phyloP scores from a whole-genome alignment of 805 yeast species.

The Candida pini region DNA sequence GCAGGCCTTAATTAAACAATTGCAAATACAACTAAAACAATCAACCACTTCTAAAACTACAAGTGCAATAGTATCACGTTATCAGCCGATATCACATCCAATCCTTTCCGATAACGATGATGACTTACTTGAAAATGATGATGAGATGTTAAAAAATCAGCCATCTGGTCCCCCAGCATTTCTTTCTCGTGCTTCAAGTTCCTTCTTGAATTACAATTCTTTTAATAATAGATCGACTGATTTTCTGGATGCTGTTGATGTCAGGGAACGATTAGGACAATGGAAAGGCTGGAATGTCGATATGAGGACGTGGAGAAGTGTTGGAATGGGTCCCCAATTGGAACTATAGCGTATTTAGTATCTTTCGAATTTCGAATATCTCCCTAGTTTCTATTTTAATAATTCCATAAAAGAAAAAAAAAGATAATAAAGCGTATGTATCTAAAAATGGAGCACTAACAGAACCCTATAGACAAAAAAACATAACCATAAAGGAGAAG shows the following conservation, averaged over 20 bases:
- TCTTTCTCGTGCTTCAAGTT: no score
- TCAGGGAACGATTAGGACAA: conserved; percentile 52
- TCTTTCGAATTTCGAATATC: no score
- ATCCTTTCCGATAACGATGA: conserved; percentile 18
- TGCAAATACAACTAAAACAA: conserved; percentile 22
- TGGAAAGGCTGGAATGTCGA: conserved; percentile 88
- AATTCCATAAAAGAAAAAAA: no score
- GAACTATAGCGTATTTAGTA: conserved; percentile 33
- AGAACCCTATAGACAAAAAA: no score
- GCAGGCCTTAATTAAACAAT: conserved; percentile 11
- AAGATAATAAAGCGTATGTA: no score
- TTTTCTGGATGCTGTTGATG: conserved; percentile 46
- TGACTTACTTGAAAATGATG: conserved; percentile 14
- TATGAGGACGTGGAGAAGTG: conserved; percentile 75
- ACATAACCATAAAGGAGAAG: no score
- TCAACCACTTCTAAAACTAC: conserved; percentile 28
- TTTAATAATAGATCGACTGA: conserved; percentile 21
- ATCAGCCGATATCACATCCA: conserved; percentile 12
- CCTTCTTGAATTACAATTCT: conserved; percentile 19
- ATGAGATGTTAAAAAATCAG: conserved; percentile 7
- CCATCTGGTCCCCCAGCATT: no score
- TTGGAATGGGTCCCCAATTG: conserved; percentile 59
- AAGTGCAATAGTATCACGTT: no score
- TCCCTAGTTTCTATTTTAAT: no score
- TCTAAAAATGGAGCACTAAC: no score